A percentile compares a stretch with the other conserved stretches of the same genome.
Conservation (phyloP, 2,329 filamentous ascomycete species). For the Fusarium euwallaceae region DNA sequence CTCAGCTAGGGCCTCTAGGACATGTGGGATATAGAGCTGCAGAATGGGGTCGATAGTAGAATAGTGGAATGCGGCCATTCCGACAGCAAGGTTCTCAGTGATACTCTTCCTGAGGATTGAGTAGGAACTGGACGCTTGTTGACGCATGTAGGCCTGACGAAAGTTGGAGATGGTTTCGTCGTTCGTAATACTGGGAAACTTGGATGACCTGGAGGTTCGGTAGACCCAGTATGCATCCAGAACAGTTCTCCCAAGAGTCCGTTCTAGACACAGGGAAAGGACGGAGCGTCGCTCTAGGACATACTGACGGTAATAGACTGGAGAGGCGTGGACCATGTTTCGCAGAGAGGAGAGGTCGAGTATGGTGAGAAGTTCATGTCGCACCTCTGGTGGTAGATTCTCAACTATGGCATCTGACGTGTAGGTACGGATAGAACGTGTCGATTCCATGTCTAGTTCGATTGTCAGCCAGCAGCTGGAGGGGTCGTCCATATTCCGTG, state of each 20-base stretch:
- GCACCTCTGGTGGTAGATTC: slow-evolving; percentile 4
- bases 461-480: background rate
- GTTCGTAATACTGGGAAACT: background rate
- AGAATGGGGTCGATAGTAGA: background rate
- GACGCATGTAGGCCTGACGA: slow-evolving; percentile 2
- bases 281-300: background rate
- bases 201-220: slow-evolving; percentile 1
- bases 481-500: background rate
- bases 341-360: background rate
- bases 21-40: background rate
- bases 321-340: background rate
- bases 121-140: background rate
- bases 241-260: background rate
- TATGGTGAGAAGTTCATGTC: background rate
- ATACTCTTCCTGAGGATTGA: slow-evolving; percentile 1
- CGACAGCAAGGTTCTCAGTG: background rate
- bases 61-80: background rate
- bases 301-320: slow-evolving; percentile 1
- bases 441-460: background rate
- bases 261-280: background rate
- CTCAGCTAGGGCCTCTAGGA: background rate
- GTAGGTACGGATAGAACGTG: background rate
- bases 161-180: slow-evolving; percentile 3
- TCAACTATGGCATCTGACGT: background rate
- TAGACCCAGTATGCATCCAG: slow-evolving; percentile 1